Conservation (phyloP, 2,329 filamentous ascomycete species). For the Exophiala sp. region DNA sequence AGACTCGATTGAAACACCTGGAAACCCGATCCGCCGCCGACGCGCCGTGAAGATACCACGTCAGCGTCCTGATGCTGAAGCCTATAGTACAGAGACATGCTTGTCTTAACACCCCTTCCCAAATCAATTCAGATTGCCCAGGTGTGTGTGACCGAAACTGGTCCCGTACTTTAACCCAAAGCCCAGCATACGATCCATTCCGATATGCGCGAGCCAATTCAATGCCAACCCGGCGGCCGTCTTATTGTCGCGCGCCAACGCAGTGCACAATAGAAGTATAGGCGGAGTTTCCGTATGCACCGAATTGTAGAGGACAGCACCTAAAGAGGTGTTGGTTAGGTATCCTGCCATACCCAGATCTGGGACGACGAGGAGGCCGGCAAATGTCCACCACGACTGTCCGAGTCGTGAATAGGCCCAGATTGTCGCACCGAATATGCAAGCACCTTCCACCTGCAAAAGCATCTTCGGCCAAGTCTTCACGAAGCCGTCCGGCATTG, state of each 20-base stretch:
- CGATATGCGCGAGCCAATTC: conserved; percentile 20
- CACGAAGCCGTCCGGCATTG: conserved; percentile 10
- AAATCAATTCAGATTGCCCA: conserved; percentile 9
- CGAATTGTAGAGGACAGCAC: conserved; percentile 15
- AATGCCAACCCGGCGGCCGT: conserved; percentile 6
- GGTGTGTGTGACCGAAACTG: conserved; percentile 17
- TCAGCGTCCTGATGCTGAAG: too few species aligned
- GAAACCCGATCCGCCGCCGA: too few species aligned
- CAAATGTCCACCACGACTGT: conserved; percentile 18
- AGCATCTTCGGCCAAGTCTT: conserved; percentile 17
- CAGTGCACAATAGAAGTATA: conserved; percentile 15
- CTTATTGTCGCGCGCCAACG: conserved; percentile 14
- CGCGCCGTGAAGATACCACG: too few species aligned
- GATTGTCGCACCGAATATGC: conserved; percentile 13
- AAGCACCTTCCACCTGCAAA: conserved; percentile 15
- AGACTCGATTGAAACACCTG: too few species aligned
- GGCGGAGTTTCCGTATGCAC: conserved; percentile 16
- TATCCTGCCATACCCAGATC: conserved; percentile 20
- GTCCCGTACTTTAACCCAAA: conserved; percentile 19
- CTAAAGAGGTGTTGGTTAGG: conserved; percentile 10
- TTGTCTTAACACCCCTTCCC: neutral
- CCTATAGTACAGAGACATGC: too few species aligned
- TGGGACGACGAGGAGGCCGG: conserved; percentile 12
- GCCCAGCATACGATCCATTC: conserved; percentile 21
- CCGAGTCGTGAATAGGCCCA: conserved; percentile 14